Evolutionary conservation across 2,329 filamentous ascomycete genomes (phyloP).

Genomic region (Ophiostoma ips): DNA sequence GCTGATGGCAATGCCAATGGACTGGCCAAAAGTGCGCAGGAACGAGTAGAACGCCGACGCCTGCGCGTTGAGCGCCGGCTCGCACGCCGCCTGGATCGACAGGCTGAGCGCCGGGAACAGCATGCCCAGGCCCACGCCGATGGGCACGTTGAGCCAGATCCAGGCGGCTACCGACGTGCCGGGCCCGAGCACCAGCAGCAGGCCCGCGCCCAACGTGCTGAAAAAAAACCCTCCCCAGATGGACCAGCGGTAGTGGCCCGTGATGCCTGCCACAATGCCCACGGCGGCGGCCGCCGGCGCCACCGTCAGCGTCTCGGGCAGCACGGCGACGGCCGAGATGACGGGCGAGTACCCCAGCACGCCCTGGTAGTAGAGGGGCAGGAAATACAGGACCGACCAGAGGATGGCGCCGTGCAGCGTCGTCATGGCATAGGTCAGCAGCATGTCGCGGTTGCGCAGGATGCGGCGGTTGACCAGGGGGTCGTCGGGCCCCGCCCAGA

Average conservation of each 20-base stretch:
- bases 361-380: constrained; percentile 20
- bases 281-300: constrained; percentile 14
- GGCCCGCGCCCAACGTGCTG: constrained; percentile 16
- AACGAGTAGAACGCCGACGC: constrained; percentile 29
- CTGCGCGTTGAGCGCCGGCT: constrained; percentile 22
- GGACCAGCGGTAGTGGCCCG: constrained; percentile 20
- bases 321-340: constrained; percentile 18
- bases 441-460: constrained; percentile 26
- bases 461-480: constrained; percentile 28
- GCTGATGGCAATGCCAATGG: constrained; percentile 27
- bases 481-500: constrained; percentile 15
- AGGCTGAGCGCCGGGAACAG: constrained; percentile 27
- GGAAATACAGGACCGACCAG: constrained; percentile 39
- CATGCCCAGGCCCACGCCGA: constrained; percentile 24
- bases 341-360: constrained; percentile 21
- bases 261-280: constrained; percentile 12
- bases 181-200: constrained; percentile 12
- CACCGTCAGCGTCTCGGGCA: constrained; percentile 16
- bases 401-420: constrained; percentile 43
- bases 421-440: constrained; percentile 27
- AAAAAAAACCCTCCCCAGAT: constrained; percentile 18
- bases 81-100: constrained; percentile 25
- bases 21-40: constrained; percentile 26
- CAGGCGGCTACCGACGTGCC: constrained; percentile 19
- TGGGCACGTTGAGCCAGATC: constrained; percentile 23